Base-by-base conservation (phyloP, 2,329 filamentous ascomycete species). In the Talaromyces sp. region DNA sequence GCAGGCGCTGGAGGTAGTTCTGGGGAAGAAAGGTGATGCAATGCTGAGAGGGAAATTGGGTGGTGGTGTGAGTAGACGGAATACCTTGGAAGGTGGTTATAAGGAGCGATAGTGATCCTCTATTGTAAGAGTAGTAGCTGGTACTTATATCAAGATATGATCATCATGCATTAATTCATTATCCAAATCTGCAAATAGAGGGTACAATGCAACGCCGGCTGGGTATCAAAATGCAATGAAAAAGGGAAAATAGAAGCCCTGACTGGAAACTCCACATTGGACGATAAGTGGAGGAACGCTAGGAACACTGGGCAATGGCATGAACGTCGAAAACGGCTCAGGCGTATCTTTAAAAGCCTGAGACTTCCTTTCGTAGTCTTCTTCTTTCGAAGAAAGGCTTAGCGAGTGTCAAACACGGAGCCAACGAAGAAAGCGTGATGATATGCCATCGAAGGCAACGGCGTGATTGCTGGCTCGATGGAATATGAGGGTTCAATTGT, bases 1-100 rank as follows among this genome's bases (percentile, higher is more conserved):
- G 3, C 89, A 92, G 75, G 90, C 91, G 1, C 77, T 97, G 49
- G 90, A 93, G 77, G 88, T 89, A 0, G 89, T 96, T 8, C 81
- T 96, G 64, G 92, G 91, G 0, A 86, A 82, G 67, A 84, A 84
- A 61, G 79, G 80, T n/a, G 85, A 87, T 74, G 77, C 79, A 1
- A 82, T 83, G 74, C 74, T 78, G 36, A 71, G 78, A 59, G 77
- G 76, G 10, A 75, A 71, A 4, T 43, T 75, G 13, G 75, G 74
- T 13, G 75, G 70, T 49, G 83, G 81, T 29, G 75, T 79, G 68
- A 85, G 81, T 70, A 79, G 88, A 70, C 79, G 88, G 67, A 89
- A 90, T 77, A 90, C 88, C 0, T 72, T 87, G 60, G 80, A 78
- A 58, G 51, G 76, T 51, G 72, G 72, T 5, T 69, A 70, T 34